A percentile compares a stretch with the other conserved stretches of the same genome.
Evolutionary conservation across 176 grass and related monocot species (phyloP).

Genomic region (Raddia distichophylla): DNA sequence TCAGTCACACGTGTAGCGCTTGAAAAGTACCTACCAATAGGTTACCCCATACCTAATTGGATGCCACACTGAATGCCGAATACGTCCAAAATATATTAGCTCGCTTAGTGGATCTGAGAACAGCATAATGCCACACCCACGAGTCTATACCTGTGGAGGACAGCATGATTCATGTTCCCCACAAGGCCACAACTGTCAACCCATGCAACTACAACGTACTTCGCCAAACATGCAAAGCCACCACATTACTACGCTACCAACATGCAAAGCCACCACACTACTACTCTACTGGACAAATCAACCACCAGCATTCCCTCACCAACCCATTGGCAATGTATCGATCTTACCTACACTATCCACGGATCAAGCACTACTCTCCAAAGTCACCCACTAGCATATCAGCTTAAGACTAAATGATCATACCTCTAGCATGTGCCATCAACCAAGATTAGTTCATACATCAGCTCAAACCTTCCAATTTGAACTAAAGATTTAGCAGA

Average conservation of each 20-base stretch:
- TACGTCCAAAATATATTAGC: conserved; percentile 22
- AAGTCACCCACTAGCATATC: neutral
- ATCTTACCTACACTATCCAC: neutral
- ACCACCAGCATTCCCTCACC: neutral
- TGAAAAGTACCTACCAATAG: conserved; percentile 3
- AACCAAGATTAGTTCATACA: conserved; percentile 8
- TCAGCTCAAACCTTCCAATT: neutral
- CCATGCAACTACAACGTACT: neutral
- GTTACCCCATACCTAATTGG: neutral
- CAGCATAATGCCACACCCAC: neutral
- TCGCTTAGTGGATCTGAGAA: conserved; percentile 14
- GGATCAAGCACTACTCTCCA: conserved; percentile 13
- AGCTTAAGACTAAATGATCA: neutral
- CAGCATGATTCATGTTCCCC: neutral
- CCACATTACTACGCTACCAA: neutral
- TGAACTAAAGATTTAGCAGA: conserved; percentile 20
- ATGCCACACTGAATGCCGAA: neutral
- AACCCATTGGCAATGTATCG: conserved; percentile 7
- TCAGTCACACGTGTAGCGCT: conserved; percentile 1
- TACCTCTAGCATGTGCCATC: conserved; percentile 1
- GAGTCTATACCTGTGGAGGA: neutral
- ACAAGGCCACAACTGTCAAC: neutral
- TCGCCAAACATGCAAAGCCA: neutral
- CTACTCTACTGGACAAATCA: neutral
- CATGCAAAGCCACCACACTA: neutral